A percentile compares a stretch with the other conserved stretches of the same genome.
phyloP scores from a whole-genome alignment of 768 basidiomycete species.

The Tricholoma matsutake region DNA sequence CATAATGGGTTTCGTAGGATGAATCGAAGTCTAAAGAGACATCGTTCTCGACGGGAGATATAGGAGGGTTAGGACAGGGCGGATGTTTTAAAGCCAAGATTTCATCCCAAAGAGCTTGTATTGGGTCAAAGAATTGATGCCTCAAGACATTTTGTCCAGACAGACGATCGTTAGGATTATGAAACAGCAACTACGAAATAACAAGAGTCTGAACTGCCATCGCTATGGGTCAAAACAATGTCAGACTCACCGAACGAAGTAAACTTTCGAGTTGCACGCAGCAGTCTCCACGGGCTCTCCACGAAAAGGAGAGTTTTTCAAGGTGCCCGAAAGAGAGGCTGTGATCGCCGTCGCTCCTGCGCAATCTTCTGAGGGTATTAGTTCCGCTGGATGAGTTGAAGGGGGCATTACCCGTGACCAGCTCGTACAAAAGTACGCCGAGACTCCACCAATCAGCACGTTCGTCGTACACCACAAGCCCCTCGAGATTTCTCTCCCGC shows the following conservation, averaged over 20 bases:
- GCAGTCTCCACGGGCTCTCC: not conserved
- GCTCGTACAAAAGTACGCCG: slow-evolving; percentile 30
- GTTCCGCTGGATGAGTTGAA: slow-evolving; percentile 4
- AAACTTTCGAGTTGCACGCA: slow-evolving; percentile 17
- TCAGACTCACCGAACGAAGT: slow-evolving; percentile 21
- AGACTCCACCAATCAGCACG: slow-evolving; percentile 38
- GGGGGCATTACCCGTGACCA: slow-evolving; percentile 27
- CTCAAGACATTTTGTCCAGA: slow-evolving; percentile 21
- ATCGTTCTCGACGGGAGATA: slow-evolving; percentile 11
- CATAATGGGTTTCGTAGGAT: not conserved
- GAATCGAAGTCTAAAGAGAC: not conserved
- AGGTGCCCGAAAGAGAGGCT: slow-evolving; percentile 23
- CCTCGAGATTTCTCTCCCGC: slow-evolving; percentile 20
- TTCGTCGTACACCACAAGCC: slow-evolving; percentile 28
- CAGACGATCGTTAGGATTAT: slow-evolving; percentile 24
- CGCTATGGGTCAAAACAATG: not conserved
- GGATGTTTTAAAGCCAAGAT: slow-evolving; percentile 28
- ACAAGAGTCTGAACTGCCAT: not conserved
- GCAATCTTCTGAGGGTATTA: not conserved
- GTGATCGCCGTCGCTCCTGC: slow-evolving; percentile 19
- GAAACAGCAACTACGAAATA: slow-evolving; percentile 23
- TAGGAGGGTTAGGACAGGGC: slow-evolving; percentile 23
- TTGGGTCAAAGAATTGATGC: slow-evolving; percentile 27
- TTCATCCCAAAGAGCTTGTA: slow-evolving; percentile 28
- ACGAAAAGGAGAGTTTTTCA: slow-evolving; percentile 13